Percentiles rank a stretch among this genome's conserved stretches.
These are phyloP conservation scores for Coniochaeta ligniaria DNA, from an alignment of 2,329 filamentous ascomycete species.

Conservation along the genomic window DNA sequence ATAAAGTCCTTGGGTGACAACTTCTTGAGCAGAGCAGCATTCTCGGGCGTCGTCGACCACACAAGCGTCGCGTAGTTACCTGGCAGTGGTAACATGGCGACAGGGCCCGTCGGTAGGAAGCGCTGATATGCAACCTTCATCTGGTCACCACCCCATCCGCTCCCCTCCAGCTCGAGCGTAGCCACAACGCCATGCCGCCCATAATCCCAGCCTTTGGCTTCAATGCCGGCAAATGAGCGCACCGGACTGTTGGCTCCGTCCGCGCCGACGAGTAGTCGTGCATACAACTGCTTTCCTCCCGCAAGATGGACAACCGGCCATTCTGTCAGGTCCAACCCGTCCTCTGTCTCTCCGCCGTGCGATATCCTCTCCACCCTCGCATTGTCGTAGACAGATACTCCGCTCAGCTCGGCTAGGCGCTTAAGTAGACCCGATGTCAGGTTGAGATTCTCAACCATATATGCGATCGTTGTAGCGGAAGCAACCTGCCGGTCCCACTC, in stretches of 20 bases:
- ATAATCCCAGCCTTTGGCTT: conserved; percentile 89
- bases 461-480: conserved; percentile 63
- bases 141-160: conserved; percentile 44
- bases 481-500: conserved; percentile 54
- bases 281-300: conserved; percentile 60
- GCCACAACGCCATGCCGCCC: conserved; percentile 84
- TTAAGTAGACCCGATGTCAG: conserved; percentile 71
- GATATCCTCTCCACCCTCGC: conserved; percentile 74
- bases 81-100: conserved; percentile 86
- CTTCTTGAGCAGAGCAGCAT: conserved; percentile 72
- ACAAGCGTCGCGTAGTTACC: conserved; percentile 79
- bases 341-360: conserved; percentile 55
- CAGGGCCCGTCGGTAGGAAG: conserved; percentile 85
- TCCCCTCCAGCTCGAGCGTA: conserved; percentile 65
- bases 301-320: conserved; percentile 82
- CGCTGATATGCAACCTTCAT: conserved; percentile 83
- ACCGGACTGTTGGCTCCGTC: conserved; percentile 95
- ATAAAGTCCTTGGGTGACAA: conserved; percentile 67
- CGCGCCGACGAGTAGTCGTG: conserved; percentile 82
- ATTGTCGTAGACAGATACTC: conserved; percentile 65
- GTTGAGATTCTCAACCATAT: conserved; percentile 95
- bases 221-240: conserved; percentile 78
- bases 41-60: conserved; percentile 83
- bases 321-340: conserved; percentile 65
- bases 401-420: conserved; percentile 62